Evolutionary conservation across 495 filamentous ascomycete genomes (phyloP).

Genomic region (Hypoxylon subgilvum): DNA sequence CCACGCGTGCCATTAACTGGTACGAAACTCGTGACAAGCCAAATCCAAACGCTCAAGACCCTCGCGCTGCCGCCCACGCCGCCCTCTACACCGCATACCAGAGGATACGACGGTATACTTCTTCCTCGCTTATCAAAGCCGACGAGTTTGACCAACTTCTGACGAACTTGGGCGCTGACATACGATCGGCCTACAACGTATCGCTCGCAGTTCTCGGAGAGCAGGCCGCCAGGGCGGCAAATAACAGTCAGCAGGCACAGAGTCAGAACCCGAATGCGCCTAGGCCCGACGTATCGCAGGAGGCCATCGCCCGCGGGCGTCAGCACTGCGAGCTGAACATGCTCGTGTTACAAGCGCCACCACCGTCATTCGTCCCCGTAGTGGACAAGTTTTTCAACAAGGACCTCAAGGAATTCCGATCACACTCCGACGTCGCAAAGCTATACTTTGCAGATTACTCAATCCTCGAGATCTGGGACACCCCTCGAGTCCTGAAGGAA

Average conservation of each 20-base stretch:
- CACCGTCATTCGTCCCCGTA: constrained; percentile 54
- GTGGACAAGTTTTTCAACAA: constrained; percentile 54
- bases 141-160: constrained; percentile 58
- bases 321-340: constrained; percentile 57
- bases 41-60: constrained; percentile 22
- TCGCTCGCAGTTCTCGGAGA: constrained; percentile 45
- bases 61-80: constrained; percentile 31
- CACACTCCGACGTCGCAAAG: constrained; percentile 50
- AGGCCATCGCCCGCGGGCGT: constrained; percentile 37
- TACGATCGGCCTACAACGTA: constrained; percentile 54
- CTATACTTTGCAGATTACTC: constrained; percentile 59
- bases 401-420: constrained; percentile 49
- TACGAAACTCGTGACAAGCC: constrained; percentile 44
- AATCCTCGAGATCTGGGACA: constrained; percentile 56
- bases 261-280: constrained; percentile 34
- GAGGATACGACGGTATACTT: constrained; percentile 52
- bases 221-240: constrained; percentile 30
- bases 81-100: constrained; percentile 55
- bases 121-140: constrained; percentile 50
- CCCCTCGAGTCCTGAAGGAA: constrained; percentile 33
- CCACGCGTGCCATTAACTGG: constrained; percentile 45
- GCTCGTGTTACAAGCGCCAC: constrained; percentile 53
- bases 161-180: constrained; percentile 47
- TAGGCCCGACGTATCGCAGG: constrained; percentile 36
- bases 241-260: constrained; percentile 36